Evolutionary conservation across 2,329 filamentous ascomycete species (phyloP).

Genomic region (Neofusicoccum sp.): DNA sequence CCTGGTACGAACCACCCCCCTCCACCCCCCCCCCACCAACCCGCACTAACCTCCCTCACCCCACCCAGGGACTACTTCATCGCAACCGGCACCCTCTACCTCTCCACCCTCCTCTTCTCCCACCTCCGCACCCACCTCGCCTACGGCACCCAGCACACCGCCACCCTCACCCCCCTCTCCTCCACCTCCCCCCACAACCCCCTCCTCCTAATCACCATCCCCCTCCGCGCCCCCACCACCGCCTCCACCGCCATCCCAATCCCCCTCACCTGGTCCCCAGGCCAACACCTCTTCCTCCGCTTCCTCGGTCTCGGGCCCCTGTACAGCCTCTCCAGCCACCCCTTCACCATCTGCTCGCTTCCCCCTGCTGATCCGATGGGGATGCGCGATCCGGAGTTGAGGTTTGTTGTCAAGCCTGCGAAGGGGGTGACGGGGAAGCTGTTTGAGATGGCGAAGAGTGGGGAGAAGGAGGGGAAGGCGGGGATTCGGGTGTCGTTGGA

Average conservation of each 20-base stretch:
- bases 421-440: slow-evolving; percentile 52
- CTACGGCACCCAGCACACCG: slow-evolving; percentile 48
- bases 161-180: slow-evolving; percentile 41
- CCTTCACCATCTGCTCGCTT: slow-evolving; percentile 56
- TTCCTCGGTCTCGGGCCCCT: slow-evolving; percentile 45
- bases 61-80: slow-evolving; percentile 58
- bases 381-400: slow-evolving; percentile 36
- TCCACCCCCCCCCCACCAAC: not conserved
- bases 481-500: too few species aligned
- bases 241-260: slow-evolving; percentile 26
- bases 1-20: slow-evolving; percentile 42
- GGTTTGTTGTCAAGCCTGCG: slow-evolving; percentile 54
- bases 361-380: slow-evolving; percentile 27
- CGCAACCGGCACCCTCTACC: slow-evolving; percentile 53
- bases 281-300: slow-evolving; percentile 57
- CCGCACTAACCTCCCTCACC: slow-evolving; percentile 1
- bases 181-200: slow-evolving; percentile 44
- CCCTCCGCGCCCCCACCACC: slow-evolving; percentile 22
- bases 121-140: slow-evolving; percentile 50
- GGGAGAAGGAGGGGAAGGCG: too few species aligned
- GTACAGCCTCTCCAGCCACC: slow-evolving; percentile 50
- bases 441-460: slow-evolving; percentile 42
- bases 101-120: slow-evolving; percentile 47
- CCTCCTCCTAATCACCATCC: slow-evolving; percentile 44
- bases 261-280: slow-evolving; percentile 48